Base-by-base conservation (phyloP, 108 stramenopile genomes). In the Pseudonitzschia multistriata region DNA sequence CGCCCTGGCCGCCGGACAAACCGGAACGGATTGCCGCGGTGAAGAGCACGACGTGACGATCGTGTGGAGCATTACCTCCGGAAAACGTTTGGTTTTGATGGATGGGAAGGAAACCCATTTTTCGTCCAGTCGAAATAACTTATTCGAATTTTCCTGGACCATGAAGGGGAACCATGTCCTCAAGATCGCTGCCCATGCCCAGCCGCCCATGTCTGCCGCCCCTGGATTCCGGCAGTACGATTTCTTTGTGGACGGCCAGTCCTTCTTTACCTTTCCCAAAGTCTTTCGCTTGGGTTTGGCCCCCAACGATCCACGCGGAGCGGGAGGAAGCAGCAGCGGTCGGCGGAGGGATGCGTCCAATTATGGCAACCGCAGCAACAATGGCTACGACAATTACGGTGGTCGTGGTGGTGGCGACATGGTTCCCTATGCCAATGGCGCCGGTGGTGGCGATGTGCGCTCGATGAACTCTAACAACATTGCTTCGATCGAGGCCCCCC, bases 151-250 rank as follows among this genome's bases (percentile, higher is more conserved):
- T 70, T 79, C 74, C 42, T 95, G 94, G 94, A 88, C 91, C 59
- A 89, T 88, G 84, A 72, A 77, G 36, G 91, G 91, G 25, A 92
- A 91, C 74, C 94, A 95, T 65, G 94, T 95, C 30, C 73, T 92
- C 62, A 95, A 95, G 77, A 79, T 95, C 24, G 72, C 88, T 22
- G 88, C 88, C n/a, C 89, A 94, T 76, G 90, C 88, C 5, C 80
- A 89, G 48, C 86, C 92, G 34, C 93, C 93, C 57, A 79, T 94
- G 72, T 78, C 73, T 17, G 81, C 85, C 24, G 80, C 76, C 28
- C 90, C 93, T 36, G 90, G 90, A 13, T 94, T 91, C 75, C 78
- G 94, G 24, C 94, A 95, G 76, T 95, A 95, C 72, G 94, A 95
- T 78, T 88, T 95, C 67, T 88, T 88, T 77, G 85, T 95, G 39